Evolutionary conservation across 257 asterid genomes (phyloP).

Genomic region (Ajuga chamaepitys): DNA sequence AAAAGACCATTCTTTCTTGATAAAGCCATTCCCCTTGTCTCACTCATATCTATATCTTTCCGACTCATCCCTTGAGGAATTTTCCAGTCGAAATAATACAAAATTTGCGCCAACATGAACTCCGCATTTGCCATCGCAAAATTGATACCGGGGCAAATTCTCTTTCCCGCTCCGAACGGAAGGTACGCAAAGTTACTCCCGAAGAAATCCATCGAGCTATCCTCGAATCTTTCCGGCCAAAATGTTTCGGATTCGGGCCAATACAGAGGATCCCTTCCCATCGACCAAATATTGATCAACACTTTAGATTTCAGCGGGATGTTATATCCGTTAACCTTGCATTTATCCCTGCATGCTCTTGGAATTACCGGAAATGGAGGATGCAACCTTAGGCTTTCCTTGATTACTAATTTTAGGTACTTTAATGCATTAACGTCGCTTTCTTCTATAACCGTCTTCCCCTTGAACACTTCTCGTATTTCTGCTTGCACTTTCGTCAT

Average conservation of each 20-base stretch:
- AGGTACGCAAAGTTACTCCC: conserved; percentile 16
- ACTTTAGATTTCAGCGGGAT: conserved; percentile 21
- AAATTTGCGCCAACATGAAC: conserved; percentile 20
- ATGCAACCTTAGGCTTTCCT: conserved; percentile 29
- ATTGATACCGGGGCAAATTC: conserved; percentile 23
- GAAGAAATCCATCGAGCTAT: conserved; percentile 10
- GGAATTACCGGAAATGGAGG: conserved; percentile 29
- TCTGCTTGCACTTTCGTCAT: conserved; percentile 21
- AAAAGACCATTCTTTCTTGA: conserved; percentile 6
- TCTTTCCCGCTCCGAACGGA: conserved; percentile 30
- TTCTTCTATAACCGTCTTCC: conserved; percentile 10
- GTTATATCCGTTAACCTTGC: conserved; percentile 15
- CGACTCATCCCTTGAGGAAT: conserved; percentile 3
- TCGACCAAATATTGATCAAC: conserved; percentile 19
- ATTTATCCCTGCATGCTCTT: conserved; percentile 23
- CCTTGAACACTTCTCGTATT: conserved; percentile 11
- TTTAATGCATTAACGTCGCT: neutral
- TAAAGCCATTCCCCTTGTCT: conserved; percentile 11
- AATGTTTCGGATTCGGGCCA: conserved; percentile 24
- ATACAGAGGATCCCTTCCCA: conserved; percentile 26
- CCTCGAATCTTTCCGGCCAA: conserved; percentile 20
- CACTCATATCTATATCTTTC: conserved; percentile 17
- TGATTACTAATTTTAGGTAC: conserved; percentile 23
- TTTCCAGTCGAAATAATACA: conserved; percentile 27
- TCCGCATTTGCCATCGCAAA: conserved; percentile 17